A percentile compares a stretch with the other conserved stretches of the same genome.
These are phyloP conservation scores for Craspedostauros australis DNA, from an alignment of 108 stramenopile species.

Conservation along the genomic window DNA sequence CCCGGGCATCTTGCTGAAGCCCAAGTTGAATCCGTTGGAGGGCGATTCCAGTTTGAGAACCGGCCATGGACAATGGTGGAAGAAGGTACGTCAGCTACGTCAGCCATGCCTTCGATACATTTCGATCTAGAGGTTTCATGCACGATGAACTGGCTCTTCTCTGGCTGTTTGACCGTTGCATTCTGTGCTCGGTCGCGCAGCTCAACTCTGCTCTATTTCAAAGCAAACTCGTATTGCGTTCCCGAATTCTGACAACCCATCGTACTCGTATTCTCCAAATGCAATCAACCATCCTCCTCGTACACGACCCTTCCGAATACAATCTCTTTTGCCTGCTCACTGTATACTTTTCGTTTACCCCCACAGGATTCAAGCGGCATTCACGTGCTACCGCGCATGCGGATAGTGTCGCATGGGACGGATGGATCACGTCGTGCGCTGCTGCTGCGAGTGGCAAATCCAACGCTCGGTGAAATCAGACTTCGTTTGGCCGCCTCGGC, in stretches of 20 bases:
- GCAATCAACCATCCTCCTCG: background rate
- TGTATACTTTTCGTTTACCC: conserved; percentile 5
- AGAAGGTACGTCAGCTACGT: conserved; percentile 36
- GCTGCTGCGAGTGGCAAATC: conserved; percentile 67
- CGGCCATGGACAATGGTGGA: conserved; percentile 81
- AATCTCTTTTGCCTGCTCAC: conserved; percentile 1
- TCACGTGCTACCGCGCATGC: conserved; percentile 59
- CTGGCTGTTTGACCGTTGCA: too few relatives aligned
- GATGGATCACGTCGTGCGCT: conserved; percentile 31
- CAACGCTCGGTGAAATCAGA: conserved; percentile 64
- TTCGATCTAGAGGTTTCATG: too few relatives aligned
- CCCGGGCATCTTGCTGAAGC: conserved; percentile 83
- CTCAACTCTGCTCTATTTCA: too few relatives aligned
- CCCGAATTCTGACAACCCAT: too few relatives aligned
- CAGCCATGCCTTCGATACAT: too few relatives aligned
- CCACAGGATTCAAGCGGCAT: conserved; percentile 73
- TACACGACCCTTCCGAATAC: background rate
- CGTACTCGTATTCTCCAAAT: conserved; percentile 1
- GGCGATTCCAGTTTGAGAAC: conserved; percentile 76
- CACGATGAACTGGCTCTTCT: too few relatives aligned
- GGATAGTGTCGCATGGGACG: conserved; percentile 27
- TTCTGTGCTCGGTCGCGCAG: too few relatives aligned
- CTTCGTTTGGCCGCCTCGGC: conserved; percentile 40
- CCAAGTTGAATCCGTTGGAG: conserved; percentile 85
- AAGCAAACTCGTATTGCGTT: too few relatives aligned